phyloP scores from a whole-genome alignment of 371 early-diverging fungal species.

The Quaeritorhiza haematococci region DNA sequence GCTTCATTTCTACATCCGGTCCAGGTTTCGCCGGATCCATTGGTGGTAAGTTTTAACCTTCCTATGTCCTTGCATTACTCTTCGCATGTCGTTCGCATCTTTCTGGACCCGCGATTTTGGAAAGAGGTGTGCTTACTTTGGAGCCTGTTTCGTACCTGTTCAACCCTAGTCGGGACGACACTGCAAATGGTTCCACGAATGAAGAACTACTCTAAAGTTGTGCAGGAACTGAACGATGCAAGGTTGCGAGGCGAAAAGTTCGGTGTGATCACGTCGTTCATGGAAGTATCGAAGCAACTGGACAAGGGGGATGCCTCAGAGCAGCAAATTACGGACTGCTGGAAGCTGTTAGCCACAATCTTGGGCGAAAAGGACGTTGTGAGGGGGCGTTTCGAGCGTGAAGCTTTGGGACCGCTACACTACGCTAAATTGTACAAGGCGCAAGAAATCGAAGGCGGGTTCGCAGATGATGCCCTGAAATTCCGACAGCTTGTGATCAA shows the following conservation, averaged over 20 bases:
- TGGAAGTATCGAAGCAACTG: slow-evolving; percentile 8
- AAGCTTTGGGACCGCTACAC: not conserved
- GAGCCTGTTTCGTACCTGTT: too few relatives aligned
- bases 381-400: not conserved
- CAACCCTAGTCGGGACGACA: too few relatives aligned
- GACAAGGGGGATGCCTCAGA: slow-evolving; percentile 19
- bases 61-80: too few relatives aligned
- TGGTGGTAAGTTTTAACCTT: too few relatives aligned
- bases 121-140: too few relatives aligned
- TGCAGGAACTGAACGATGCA: slow-evolving; percentile 44
- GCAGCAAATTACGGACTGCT: slow-evolving; percentile 40
- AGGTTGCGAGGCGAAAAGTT: slow-evolving; percentile 24
- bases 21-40: too few relatives aligned
- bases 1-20: too few relatives aligned
- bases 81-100: too few relatives aligned
- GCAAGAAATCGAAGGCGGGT: slow-evolving; percentile 5
- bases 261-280: slow-evolving; percentile 15
- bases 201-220: slow-evolving; percentile 44
- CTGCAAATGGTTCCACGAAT: slow-evolving; percentile 30
- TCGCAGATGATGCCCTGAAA: slow-evolving; percentile 15
- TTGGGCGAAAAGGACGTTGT: slow-evolving; percentile 35
- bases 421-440: slow-evolving; percentile 26
- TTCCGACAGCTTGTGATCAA: slow-evolving; percentile 30
- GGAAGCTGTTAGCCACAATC: slow-evolving; percentile 44
- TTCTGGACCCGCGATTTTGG: too few relatives aligned